Base-by-base conservation (phyloP, 768 basidiomycete species). In the Rickenella mellea region DNA sequence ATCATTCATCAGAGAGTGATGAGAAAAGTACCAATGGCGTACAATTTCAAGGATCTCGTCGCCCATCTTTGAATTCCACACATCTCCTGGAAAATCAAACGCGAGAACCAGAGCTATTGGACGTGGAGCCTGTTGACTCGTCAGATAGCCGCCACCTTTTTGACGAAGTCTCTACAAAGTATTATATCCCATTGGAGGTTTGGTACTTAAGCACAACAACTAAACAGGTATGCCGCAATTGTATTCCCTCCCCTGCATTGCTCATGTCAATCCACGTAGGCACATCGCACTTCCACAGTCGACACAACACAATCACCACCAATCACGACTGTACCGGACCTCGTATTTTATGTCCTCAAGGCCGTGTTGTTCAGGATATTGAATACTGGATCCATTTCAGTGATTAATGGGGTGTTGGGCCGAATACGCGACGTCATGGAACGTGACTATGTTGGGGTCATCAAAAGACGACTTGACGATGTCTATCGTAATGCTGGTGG, bases 321-420 rank as follows among this genome's bases (percentile, higher is more conserved):
- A 9, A 75, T 69, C 1, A 86, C 83, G 0, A 90, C 87, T 0
- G 79, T 78, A 0, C 88, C 89, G 0, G 96, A 99, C 58, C 96
- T 98, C 51, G 85, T 83, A 2, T 99, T 98, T 64, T 99, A 96
- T 62, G 83, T 99, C 44, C 68, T 98, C 45, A 97, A 96, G 60
- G 70, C 79, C 6, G 81, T 93, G 2, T 68, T 92, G 4, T 68
- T 76, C 15, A 76, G 96, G 9, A 62, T 91, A 25, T 56, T 96
- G 14, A 83, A 86, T 0, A 83, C 85, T 0, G 90, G 89, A 0
- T 83, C 83, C 2, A 48, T 78, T 3, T 55, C 58, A 5, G 74
- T 72, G 2, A 68, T 89, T 2, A 67, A 75, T 45, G 68, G 65
- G 21, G 80, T 79, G 40, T 64, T 80, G 2, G 70, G 73, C 11